Percentiles rank a stretch among this genome's conserved stretches.
Conservation (phyloP, 129 eudicot species). For the Cynara cardunculus region DNA sequence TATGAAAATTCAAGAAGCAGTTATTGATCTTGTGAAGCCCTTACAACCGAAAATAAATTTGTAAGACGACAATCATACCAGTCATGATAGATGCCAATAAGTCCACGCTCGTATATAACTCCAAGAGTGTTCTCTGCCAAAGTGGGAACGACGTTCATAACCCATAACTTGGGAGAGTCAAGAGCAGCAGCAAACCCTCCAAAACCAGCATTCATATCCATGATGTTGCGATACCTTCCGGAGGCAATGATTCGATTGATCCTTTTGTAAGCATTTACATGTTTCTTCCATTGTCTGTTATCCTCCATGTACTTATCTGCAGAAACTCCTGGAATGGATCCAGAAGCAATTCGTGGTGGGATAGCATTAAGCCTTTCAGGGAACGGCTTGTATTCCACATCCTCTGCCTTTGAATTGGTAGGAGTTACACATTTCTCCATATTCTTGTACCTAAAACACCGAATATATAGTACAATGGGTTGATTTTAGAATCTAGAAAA, state of each 20-base stretch:
- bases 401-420: conserved; percentile 30
- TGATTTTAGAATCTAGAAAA: background rate
- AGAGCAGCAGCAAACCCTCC: conserved; percentile 98
- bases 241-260: conserved; percentile 67
- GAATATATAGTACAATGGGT: background rate
- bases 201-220: conserved; percentile 99
- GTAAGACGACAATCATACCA: conserved; percentile 44
- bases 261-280: conserved; percentile 71
- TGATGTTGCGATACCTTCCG: conserved; percentile 91
- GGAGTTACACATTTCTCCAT: conserved; percentile 90
- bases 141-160: conserved; percentile 96
- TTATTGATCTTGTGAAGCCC: background rate
- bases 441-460: conserved; percentile 79
- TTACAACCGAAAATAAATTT: background rate
- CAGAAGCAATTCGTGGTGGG: conserved; percentile 80
- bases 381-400: conserved; percentile 67
- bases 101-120: conserved; percentile 83
- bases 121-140: conserved; percentile 81
- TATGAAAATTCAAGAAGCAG: background rate
- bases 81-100: conserved; percentile 96
- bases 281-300: conserved; percentile 82
- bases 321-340: conserved; percentile 74
- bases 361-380: conserved; percentile 85
- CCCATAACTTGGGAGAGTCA: conserved; percentile 87
- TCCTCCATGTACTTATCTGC: conserved; percentile 69